Base-by-base conservation (phyloP, 1,139 yeast genomes). In the Debaryomycetaceae sp. region DNA sequence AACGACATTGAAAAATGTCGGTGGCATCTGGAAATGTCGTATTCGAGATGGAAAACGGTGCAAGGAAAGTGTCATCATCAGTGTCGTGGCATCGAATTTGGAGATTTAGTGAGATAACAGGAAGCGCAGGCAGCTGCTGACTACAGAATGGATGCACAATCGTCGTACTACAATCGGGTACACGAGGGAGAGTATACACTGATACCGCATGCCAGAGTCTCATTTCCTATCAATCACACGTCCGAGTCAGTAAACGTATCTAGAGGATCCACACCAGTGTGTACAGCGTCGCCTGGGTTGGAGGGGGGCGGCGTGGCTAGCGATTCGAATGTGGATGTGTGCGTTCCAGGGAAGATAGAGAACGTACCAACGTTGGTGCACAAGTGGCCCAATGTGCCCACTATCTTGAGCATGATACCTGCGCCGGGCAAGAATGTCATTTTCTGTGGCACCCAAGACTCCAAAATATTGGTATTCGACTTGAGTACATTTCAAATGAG, bases 401-500 rank as follows among this genome's bases (percentile, higher is more conserved):
- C 95, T 1, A 85, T 91, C 24, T 75, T 93, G n/a, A 85, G 96
- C 41, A 80, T 88, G 24, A 81, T 86, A 6, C 78, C 87, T 6
- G 81, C 85, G 30, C 85, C 87, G 0, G 63, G 64, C 30, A 76
- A 76, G 46, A 72, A 78, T 37, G 66, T 83, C 37, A 57, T 93
- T 14, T 87, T 87, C 60, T 95, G 96, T 47, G 99, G 99, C n/a
- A 88, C 97, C 1, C 96, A 91, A 56, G 87, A 86, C 55, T 87
- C 95, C n/a, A 80, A 80, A 54, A 85, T 93, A 41, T 65, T 88
- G 37, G 83, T 88, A 1, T 84, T 78, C 57, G 91, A 88, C 56
- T 68, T 87, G 48, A 65, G 65, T n/a, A 81, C 85, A 1, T 91
- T 78, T 59, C 81, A 82, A 40, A 60, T 75, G 48, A 72, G 70